Base-by-base conservation (phyloP, 176 grass and related monocot genomes). In the Panicum miliaceum region DNA sequence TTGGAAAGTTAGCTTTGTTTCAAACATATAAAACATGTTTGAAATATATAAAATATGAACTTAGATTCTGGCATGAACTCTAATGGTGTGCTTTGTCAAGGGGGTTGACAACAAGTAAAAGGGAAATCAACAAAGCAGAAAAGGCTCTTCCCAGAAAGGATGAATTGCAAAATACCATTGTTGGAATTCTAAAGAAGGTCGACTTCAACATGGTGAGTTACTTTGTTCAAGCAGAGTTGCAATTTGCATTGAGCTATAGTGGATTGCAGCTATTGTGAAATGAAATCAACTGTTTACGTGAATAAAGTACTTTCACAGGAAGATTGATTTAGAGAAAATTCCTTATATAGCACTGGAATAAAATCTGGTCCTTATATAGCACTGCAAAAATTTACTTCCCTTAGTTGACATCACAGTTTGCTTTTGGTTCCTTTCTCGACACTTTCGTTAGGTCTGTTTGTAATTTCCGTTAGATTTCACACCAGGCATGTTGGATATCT, bases 141-240 rank as follows among this genome's bases (percentile, higher is more conserved):
- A 62, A 64, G 18, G 43, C 26, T 79, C 79, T 76, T 37, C 96
- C 96, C 68, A 90, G 62, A 70, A 92, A 90, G 80, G 85, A 88
- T 74, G 91, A 98, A 51, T 64, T 98, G 75, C 89, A 84, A 57
- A 91, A 89, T 60, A 90, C 91, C 47, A 90, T 95, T 68, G 63
- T 70, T 75, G 76, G 80, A 70, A 87, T 98, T 84, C 87, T 98
- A 53, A 93, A 89, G 61, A 90, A 89, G 80, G 89, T 95, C 35
- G 87, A 98, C 76, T 89, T 98, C n/a, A 90, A 95, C 53, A 91
- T 51, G 77, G 96, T 95, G 75, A 65, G 91, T 70, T 75, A 57
- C 50, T 32, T 9, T 45, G 19, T 35, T 48, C 45, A 79, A 18
- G 42, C 42, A 35, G 23, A 34, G 59, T 35, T 22, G 8, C 26